Evolutionary conservation across 139 green algal species (phyloP).

Genomic region (Micromonas commoda): DNA sequence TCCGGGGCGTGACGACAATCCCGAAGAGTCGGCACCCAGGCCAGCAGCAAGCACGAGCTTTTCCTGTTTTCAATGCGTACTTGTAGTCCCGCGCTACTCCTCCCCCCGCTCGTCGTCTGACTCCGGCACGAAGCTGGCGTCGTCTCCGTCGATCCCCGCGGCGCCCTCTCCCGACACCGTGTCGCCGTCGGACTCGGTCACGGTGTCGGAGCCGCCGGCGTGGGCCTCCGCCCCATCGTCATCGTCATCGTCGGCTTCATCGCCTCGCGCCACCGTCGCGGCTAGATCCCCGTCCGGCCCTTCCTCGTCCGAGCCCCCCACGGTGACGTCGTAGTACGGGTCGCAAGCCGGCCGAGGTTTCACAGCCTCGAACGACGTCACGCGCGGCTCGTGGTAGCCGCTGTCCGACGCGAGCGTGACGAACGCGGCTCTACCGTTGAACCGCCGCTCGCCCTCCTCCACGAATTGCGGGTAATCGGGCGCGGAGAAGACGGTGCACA

Average conservation of each 20-base stretch:
- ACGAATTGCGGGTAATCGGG: slow-evolving; percentile 86
- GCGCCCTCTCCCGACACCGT: neutral
- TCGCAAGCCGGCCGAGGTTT: neutral
- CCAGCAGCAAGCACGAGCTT: too few species aligned
- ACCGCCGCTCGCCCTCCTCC: slow-evolving; percentile 19
- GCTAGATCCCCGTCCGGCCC: neutral
- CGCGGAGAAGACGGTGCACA: slow-evolving; percentile 83
- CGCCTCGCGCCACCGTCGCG: too few species aligned
- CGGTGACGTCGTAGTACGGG: slow-evolving; percentile 25
- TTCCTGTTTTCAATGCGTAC: too few species aligned
- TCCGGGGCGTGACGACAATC: too few species aligned
- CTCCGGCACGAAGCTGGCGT: neutral
- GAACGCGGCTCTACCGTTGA: slow-evolving; percentile 27
- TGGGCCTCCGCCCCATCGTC: neutral
- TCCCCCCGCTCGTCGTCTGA: neutral
- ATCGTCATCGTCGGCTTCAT: neutral
- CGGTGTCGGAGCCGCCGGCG: neutral
- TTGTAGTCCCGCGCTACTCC: too few species aligned
- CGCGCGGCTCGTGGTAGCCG: neutral
- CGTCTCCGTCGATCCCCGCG: neutral
- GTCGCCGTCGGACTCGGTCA: neutral
- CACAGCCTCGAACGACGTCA: neutral
- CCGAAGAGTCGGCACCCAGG: too few species aligned
- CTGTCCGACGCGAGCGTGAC: neutral
- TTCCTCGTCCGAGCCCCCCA: neutral